Conservation (phyloP, 345 rosid species). For the Isatis tinctoria region DNA sequence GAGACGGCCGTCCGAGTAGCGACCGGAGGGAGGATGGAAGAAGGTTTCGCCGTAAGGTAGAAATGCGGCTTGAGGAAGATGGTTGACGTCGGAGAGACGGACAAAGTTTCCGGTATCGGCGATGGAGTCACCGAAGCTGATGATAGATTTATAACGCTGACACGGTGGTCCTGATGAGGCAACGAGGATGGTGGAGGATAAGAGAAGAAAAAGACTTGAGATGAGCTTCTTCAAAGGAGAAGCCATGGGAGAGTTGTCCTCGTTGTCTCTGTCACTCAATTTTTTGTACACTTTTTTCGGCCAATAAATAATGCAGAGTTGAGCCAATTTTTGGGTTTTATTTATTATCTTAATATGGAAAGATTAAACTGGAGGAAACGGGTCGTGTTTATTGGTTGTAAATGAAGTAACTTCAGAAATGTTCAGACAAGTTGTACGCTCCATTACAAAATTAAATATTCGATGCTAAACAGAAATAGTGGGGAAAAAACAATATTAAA, state of each 20-base stretch:
- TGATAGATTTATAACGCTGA: constrained; percentile 27
- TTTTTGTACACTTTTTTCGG: not conserved
- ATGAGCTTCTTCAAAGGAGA: constrained; percentile 5
- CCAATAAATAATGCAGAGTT: not conserved
- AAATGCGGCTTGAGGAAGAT: constrained; percentile 18
- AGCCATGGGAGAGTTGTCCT: constrained; percentile 16
- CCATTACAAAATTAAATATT: constrained; percentile 1
- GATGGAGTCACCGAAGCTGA: constrained; percentile 61
- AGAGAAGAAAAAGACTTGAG: constrained; percentile 5
- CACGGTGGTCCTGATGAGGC: constrained; percentile 5
- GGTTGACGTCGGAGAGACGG: constrained; percentile 2
- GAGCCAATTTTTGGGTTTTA: not conserved
- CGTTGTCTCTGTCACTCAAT: constrained; percentile 1
- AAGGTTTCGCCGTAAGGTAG: constrained; percentile 49
- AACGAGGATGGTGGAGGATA: not conserved
- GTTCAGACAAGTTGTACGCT: not conserved
- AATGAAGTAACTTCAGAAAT: not conserved
- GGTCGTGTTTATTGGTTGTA: constrained; percentile 4
- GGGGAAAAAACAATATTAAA: not conserved
- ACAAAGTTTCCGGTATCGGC: constrained; percentile 48
- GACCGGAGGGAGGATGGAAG: constrained; percentile 45
- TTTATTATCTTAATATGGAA: not conserved
- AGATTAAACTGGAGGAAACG: not conserved
- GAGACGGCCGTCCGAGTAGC: constrained; percentile 50
- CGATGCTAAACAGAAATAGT: not conserved